Evolutionary conservation across 352 stramenopile genomes (phyloP), one percentile per base, ranked within the genome.

Genomic region (Pythium dissimile): DNA sequence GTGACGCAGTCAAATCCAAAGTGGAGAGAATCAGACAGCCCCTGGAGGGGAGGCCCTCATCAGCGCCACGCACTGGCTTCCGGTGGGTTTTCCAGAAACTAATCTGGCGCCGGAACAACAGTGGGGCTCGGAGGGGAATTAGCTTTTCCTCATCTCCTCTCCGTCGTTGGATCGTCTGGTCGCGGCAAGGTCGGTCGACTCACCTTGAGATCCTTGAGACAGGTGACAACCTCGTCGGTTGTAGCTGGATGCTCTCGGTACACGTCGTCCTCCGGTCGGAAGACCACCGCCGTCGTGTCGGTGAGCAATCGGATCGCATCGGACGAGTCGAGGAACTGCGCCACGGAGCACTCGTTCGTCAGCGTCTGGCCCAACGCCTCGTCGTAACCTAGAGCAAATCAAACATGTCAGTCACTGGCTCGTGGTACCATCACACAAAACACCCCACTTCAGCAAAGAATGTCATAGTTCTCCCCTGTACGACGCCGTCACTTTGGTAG

Each of bases 241-340:
- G 92, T 98, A 9, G 72, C 53, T 3, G 76, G 73, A 64, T 94
- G 87, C 0, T 92, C 77, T 0, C 73, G 78, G 57, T 91, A 95
- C n/a, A 92, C 77, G 32, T 91, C 76, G 31, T 92, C 85, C 32
- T 86, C 72, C 0, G 77, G 75, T 12, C 88, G 49, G 70, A 99
- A 99, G 0, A 78, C 77, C 18, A 99, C 88, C 16, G 95, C 88
- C 0, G 94, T 99, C 31, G 89, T 92, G 47, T 98, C 89, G 3
- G 91, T 98, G 12, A 99, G 62, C 21, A 99, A 72, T 38, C 96
- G 88, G 50, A 99, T 97, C 5, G 98, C 96, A 59, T 99, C 96
- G 23, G 91, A 85, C 0, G 71, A 75, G 24, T 92, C 81, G 3
- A 97, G 67, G 47, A 97, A 96, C 44, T 97, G 86, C 7, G 78